Evolutionary conservation across 2,329 filamentous ascomycete species (phyloP).

Genomic region (Fusarium sp.): DNA sequence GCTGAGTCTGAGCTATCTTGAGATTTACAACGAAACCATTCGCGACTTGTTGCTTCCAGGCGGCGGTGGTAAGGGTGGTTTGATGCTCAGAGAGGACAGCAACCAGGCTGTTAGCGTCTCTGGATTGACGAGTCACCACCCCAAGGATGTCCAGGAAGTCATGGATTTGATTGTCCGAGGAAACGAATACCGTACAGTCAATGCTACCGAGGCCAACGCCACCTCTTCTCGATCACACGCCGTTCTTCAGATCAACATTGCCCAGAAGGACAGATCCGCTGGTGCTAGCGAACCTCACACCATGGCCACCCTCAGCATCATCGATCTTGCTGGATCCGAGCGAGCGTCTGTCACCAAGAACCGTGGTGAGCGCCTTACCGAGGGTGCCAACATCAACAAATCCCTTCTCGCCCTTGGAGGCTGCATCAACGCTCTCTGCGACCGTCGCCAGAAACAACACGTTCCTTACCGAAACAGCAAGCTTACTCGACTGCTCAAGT

Average conservation of each 20-base stretch:
- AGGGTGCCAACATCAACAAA: constrained; percentile 99
- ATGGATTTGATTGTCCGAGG: constrained; percentile 99
- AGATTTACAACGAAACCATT: constrained; percentile 99
- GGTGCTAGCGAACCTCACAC: constrained; percentile 94
- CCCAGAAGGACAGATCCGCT: constrained; percentile 93
- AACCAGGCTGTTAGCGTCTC: constrained; percentile 93
- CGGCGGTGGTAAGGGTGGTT: constrained; percentile 79
- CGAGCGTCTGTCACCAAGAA: constrained; percentile 97
- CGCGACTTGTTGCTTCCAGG: constrained; percentile 89
- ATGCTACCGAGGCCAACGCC: constrained; percentile 95
- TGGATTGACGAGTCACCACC: constrained; percentile 90
- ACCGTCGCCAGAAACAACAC: constrained; percentile 90
- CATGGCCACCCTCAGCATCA: constrained; percentile 98
- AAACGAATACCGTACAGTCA: constrained; percentile 95
- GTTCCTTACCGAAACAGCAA: constrained; percentile 99
- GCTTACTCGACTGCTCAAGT: constrained; percentile 93
- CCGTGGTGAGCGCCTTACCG: constrained; percentile 87
- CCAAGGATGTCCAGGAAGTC: constrained; percentile 91
- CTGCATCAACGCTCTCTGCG: constrained; percentile 98
- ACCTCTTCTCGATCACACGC: constrained; percentile 98
- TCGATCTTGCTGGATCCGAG: constrained; percentile 96
- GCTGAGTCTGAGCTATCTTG: constrained; percentile 91
- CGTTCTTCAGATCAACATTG: constrained; percentile 95
- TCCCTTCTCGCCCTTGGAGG: constrained; percentile 93
- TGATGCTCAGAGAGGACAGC: constrained; percentile 95